Evolutionary conservation across 495 filamentous ascomycete species (phyloP), one percentile per base, ranked within the genome.

Genomic region (Neurospora sp.): DNA sequence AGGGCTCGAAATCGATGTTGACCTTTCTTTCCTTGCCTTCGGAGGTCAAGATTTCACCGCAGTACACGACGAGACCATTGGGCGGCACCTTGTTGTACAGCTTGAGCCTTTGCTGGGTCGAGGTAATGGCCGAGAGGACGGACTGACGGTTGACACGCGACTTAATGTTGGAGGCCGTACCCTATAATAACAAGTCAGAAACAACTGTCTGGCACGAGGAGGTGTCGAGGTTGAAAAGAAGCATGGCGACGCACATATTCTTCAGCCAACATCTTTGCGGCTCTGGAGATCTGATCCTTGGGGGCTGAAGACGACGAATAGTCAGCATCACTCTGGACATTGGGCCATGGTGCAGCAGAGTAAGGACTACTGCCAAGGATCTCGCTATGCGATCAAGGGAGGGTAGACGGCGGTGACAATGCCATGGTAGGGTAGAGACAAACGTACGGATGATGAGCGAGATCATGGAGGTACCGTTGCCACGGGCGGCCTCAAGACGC

Each of bases 181-280:
- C 96, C 93, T 94, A 73, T 72, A 41, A 27, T 71, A 8, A 40
- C n/a, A 74, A 40, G 84, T 82, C 70, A 82, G 75, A 20, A 46
- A 46, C 20, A 35, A 27, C 8, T 69, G 70, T 37, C 77, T 72
- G 71, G 69, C 68, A 40, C 73, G 22, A 48, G 31, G 40, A 39
- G 10, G 16, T 42, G 12, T n/a, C 68, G 59, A 69, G 20, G 42
- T 70, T 68, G 40, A 73, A 41, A 38, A 41, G 38, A 44, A 42
- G 44, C 48, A 69, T 66, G 53, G 53, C 18, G 74, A 86, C 92
- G 76, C 87, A 97, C 94, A 80, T 94, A 98, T 91, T 98, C 95
- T 97, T 99, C 96, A 84, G 96, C 96, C 89, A 99, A 91, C 96
- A 99, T 99, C 88, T 97, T 97, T 48, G 96, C 93, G 44, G 93